phyloP scores from a whole-genome alignment of 1,284 basidiomycete species.

The Trametes polyzona region DNA sequence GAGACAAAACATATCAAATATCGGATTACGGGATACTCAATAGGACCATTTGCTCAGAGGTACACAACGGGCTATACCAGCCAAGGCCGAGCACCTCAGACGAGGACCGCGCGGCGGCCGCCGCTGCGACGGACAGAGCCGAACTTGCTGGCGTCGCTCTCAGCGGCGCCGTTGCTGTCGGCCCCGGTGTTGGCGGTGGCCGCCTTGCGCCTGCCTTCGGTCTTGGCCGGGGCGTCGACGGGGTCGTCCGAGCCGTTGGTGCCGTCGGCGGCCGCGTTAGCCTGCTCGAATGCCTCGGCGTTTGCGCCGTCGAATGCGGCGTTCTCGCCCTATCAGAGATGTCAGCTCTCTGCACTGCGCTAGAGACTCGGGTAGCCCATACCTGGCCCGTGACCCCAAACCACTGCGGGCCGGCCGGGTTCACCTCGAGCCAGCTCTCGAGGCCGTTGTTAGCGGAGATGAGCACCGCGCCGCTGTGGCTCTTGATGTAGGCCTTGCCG shows the following conservation, averaged over 20 bases:
- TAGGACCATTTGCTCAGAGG: background rate
- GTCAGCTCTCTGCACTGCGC: background rate
- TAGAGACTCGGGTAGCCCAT: no score
- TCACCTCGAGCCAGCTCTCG: constrained; percentile 13
- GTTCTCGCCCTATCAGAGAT: background rate
- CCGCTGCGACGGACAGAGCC: background rate
- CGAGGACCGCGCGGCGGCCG: background rate
- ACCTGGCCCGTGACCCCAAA: background rate
- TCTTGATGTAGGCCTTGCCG: constrained; percentile 9
- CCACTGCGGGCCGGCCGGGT: constrained; percentile 11
- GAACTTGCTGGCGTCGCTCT: background rate
- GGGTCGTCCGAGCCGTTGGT: background rate
- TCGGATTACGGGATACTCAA: background rate
- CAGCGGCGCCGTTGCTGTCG: background rate
- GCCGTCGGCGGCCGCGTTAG: background rate
- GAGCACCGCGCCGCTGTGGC: constrained; percentile 5
- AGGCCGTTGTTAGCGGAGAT: background rate
- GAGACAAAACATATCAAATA: background rate
- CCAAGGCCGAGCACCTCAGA: background rate
- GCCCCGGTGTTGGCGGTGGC: background rate
- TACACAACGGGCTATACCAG: background rate
- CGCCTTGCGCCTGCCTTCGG: background rate
- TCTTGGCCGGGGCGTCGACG: background rate
- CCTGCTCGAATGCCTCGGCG: background rate
- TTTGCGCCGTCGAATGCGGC: background rate